Evolutionary conservation across 495 filamentous ascomycete genomes (phyloP).

Genomic region (Friedmanniomyces simplex): DNA sequence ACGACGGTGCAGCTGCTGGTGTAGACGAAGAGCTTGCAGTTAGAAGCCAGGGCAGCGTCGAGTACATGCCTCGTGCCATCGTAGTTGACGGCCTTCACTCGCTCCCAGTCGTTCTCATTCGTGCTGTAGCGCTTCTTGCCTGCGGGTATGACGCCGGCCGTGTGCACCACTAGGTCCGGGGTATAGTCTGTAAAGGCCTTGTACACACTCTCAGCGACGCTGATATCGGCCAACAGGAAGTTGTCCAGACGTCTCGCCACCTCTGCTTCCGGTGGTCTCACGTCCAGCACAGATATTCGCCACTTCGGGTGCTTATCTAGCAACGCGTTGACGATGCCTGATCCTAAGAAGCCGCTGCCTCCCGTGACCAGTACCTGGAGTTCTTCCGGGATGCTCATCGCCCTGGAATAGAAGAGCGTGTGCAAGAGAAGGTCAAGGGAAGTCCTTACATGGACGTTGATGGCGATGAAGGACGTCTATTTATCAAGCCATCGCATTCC

Average conservation of each 20-base stretch:
- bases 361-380: slow-evolving; percentile 31
- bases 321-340: slow-evolving; percentile 25
- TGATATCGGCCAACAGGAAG: slow-evolving; percentile 27
- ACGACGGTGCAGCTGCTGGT: slow-evolving; percentile 46
- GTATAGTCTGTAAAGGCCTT: slow-evolving; percentile 22
- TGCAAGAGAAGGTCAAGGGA: no score
- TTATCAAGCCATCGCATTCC: no score
- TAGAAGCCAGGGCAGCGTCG: slow-evolving; percentile 24
- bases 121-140: slow-evolving; percentile 24
- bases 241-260: slow-evolving; percentile 12
- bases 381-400: background rate
- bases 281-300: slow-evolving; percentile 27
- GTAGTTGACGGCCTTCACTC: slow-evolving; percentile 34
- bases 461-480: no score
- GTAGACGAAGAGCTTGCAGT: slow-evolving; percentile 35
- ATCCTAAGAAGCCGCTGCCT: slow-evolving; percentile 32
- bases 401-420: background rate
- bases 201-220: slow-evolving; percentile 11
- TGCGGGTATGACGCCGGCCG: slow-evolving; percentile 26
- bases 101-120: slow-evolving; percentile 16
- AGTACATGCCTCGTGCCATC: slow-evolving; percentile 37
- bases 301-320: slow-evolving; percentile 18
- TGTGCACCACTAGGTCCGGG: slow-evolving; percentile 30
- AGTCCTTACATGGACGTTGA: no score
- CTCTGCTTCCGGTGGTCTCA: slow-evolving; percentile 18